These are phyloP conservation scores for Cymbopogon citratus DNA, from an alignment of 176 grass and related monocot genomes.

Conservation along the genomic window DNA sequence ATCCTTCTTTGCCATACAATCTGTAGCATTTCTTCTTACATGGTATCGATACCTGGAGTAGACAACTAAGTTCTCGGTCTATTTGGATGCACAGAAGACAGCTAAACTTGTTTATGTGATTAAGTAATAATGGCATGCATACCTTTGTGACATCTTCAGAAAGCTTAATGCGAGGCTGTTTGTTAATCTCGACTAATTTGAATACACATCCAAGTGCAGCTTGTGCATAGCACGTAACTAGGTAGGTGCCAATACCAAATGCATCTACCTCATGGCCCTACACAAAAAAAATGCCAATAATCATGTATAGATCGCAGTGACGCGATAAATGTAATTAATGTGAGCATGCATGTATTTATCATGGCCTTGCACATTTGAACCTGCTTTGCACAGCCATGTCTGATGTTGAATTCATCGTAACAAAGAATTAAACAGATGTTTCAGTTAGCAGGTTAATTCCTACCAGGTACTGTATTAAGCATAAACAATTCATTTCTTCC, in stretches of 20 bases:
- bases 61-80: neutral
- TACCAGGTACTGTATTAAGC: slow-evolving; percentile 7
- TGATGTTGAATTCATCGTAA: neutral
- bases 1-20: slow-evolving; percentile 79
- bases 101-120: neutral
- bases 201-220: slow-evolving; percentile 96
- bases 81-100: neutral
- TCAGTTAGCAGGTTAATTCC: neutral
- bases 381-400: neutral
- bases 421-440: neutral
- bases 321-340: neutral
- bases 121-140: slow-evolving; percentile 1
- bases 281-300: slow-evolving; percentile 22
- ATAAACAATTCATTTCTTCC: neutral
- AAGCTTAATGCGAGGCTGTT: slow-evolving; percentile 88
- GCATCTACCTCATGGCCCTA: slow-evolving; percentile 91
- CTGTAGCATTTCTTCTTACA: slow-evolving; percentile 92
- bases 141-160: slow-evolving; percentile 98
- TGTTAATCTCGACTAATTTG: slow-evolving; percentile 96
- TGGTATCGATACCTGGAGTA: slow-evolving; percentile 84
- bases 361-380: neutral
- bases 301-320: slow-evolving; percentile 1
- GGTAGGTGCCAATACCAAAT: slow-evolving; percentile 88
- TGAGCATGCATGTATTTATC: neutral
- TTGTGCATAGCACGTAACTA: slow-evolving; percentile 95